Percentiles rank a stretch among this genome's conserved stretches.
Evolutionary conservation across 257 asterid genomes (phyloP).

Genomic region (Fraxinus americana): DNA sequence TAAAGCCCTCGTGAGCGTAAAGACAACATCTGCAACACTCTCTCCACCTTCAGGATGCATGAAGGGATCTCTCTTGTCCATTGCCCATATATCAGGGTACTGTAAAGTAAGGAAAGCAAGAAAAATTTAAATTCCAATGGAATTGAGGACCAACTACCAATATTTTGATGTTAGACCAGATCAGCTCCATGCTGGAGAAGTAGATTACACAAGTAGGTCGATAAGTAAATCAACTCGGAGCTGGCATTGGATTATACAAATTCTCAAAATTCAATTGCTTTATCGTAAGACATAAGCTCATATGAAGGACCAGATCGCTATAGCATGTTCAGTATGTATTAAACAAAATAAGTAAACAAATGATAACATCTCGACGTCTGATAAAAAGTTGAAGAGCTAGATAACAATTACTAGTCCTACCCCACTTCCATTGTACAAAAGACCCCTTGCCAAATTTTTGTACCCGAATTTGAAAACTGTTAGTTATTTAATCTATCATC

Average conservation of each 20-base stretch:
- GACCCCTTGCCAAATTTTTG: background rate
- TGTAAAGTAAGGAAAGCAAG: slow-evolving; percentile 30
- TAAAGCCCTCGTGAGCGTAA: slow-evolving; percentile 73
- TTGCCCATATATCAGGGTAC: slow-evolving; percentile 87
- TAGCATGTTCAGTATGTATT: slow-evolving; percentile 45
- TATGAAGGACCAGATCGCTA: slow-evolving; percentile 68
- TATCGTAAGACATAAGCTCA: slow-evolving; percentile 85
- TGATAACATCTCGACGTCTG: slow-evolving; percentile 20
- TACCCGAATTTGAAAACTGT: background rate
- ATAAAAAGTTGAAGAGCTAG: background rate
- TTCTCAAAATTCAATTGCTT: slow-evolving; percentile 48
- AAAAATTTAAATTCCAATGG: slow-evolving; percentile 5
- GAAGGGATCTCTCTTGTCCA: slow-evolving; percentile 88
- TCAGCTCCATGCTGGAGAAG: slow-evolving; percentile 18
- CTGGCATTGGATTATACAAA: slow-evolving; percentile 18
- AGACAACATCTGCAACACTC: slow-evolving; percentile 91
- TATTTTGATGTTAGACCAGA: slow-evolving; percentile 1
- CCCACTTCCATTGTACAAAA: slow-evolving; percentile 1
- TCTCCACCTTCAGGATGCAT: slow-evolving; percentile 89
- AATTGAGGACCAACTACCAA: slow-evolving; percentile 14
- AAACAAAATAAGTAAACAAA: slow-evolving; percentile 4
- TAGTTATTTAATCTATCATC: background rate
- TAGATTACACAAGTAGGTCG: slow-evolving; percentile 7
- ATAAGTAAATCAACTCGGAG: slow-evolving; percentile 5
- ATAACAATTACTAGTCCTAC: background rate